Evolutionary conservation across 129 eudicot species (phyloP).

Genomic region (Logfia minima): DNA sequence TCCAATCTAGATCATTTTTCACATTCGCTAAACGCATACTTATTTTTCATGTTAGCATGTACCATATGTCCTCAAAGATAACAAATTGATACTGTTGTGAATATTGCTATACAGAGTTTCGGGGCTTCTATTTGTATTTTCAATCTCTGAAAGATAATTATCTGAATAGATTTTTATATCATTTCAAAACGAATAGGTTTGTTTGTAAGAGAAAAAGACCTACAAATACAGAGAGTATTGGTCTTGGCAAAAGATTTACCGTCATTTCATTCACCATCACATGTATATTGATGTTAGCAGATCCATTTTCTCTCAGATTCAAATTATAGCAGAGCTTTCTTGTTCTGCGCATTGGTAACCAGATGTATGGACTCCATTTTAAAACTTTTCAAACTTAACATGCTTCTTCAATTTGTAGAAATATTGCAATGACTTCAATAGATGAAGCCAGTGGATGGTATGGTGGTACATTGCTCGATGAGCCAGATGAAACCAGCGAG

Average conservation of each 20-base stretch:
- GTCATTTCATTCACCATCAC: neutral
- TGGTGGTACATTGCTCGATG: conserved; percentile 86
- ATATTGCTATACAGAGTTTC: no score
- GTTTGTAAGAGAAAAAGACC: neutral
- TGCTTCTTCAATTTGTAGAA: conserved; percentile 41
- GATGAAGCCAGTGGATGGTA: conserved; percentile 89
- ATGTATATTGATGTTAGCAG: neutral
- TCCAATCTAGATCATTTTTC: neutral
- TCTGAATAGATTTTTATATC: no score
- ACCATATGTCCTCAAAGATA: no score
- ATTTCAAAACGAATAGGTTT: neutral
- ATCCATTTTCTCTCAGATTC: neutral
- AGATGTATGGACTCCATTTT: neutral
- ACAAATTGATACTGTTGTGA: no score
- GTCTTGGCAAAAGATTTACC: neutral
- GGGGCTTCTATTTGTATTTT: neutral
- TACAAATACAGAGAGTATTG: neutral
- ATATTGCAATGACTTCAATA: conserved; percentile 71
- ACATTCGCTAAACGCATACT: neutral
- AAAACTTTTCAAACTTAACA: neutral
- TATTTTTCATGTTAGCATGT: no score
- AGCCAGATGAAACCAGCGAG: conserved; percentile 83
- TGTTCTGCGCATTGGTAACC: conserved; percentile 1
- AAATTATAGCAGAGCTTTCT: neutral
- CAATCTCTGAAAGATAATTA: neutral